These are phyloP conservation scores for Penicillium mononematosum DNA, from an alignment of 495 filamentous ascomycete species.

Conservation along the genomic window DNA sequence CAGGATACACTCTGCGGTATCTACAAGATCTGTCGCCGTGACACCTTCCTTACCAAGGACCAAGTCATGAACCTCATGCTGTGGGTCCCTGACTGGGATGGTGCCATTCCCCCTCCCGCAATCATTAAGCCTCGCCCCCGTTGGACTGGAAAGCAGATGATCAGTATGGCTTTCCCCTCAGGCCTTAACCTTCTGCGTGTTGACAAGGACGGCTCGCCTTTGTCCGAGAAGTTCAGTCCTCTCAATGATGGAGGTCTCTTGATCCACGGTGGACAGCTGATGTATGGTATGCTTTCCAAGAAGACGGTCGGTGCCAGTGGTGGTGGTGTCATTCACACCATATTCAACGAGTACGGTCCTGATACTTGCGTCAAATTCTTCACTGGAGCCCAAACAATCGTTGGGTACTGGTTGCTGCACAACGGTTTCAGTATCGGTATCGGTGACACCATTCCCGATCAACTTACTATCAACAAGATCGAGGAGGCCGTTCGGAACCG, in stretches of 20 bases:
- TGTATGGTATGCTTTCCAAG: conserved; percentile 88
- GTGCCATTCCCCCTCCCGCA: conserved; percentile 83
- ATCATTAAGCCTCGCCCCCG: conserved; percentile 87
- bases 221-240: conserved; percentile 58
- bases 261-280: conserved; percentile 81
- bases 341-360: conserved; percentile 89
- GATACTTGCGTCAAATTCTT: conserved; percentile 90
- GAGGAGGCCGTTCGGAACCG: conserved; percentile 71
- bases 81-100: conserved; percentile 98
- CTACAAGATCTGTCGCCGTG: conserved; percentile 93
- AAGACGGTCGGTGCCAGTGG: conserved; percentile 86
- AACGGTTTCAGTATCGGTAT: conserved; percentile 98
- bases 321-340: conserved; percentile 89
- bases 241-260: conserved; percentile 76
- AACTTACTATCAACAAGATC: conserved; percentile 75
- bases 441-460: conserved; percentile 94
- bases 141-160: conserved; percentile 99
- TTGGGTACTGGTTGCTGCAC: conserved; percentile 98
- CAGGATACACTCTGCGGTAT: conserved; percentile 95
- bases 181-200: conserved; percentile 77
- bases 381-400: conserved; percentile 87
- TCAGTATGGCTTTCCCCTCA: conserved; percentile 85
- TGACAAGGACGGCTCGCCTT: conserved; percentile 51
- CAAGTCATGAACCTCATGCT: conserved; percentile 93
- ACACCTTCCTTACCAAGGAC: conserved; percentile 85